Conservation (phyloP, 805 yeast species). For the Kuraishia cidri region DNA sequence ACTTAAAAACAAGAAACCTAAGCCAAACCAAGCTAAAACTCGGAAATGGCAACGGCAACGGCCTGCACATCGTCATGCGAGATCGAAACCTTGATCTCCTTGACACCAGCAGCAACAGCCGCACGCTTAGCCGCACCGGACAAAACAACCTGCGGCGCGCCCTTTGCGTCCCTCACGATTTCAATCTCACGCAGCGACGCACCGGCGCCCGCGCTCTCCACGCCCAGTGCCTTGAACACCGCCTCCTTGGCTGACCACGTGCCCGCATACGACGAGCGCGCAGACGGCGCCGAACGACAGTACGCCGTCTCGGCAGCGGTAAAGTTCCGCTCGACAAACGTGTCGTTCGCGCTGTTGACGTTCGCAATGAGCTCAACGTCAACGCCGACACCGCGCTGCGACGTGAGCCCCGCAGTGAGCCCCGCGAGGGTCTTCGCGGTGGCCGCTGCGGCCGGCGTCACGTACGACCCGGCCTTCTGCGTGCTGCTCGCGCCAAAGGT, state of each 20-base stretch:
- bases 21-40: no score
- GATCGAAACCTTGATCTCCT: conserved; percentile 74
- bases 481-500: conserved; percentile 39
- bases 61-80: conserved; percentile 97
- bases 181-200: conserved; percentile 91
- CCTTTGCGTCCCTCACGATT: conserved; percentile 60
- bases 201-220: conserved; percentile 87
- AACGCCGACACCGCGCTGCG: conserved; percentile 80
- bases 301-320: conserved; percentile 73
- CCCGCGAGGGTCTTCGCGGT: conserved; percentile 56
- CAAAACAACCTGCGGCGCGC: conserved; percentile 77
- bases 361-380: conserved; percentile 88
- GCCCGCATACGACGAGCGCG: conserved; percentile 91
- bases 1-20: no score
- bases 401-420: conserved; percentile 37
- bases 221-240: conserved; percentile 91
- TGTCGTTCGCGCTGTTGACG: conserved; percentile 79
- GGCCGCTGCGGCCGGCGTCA: conserved; percentile 36
- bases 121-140: conserved; percentile 70
- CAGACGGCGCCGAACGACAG: conserved; percentile 65
- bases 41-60: conserved; percentile 88
- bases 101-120: conserved; percentile 64
- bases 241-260: conserved; percentile 99
- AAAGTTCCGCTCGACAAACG: conserved; percentile 89
- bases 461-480: conserved; percentile 33